Percentiles rank a stretch among this genome's conserved stretches.
phyloP scores from a whole-genome alignment of 352 stramenopile species.

The Elongisporangium anandrum region DNA sequence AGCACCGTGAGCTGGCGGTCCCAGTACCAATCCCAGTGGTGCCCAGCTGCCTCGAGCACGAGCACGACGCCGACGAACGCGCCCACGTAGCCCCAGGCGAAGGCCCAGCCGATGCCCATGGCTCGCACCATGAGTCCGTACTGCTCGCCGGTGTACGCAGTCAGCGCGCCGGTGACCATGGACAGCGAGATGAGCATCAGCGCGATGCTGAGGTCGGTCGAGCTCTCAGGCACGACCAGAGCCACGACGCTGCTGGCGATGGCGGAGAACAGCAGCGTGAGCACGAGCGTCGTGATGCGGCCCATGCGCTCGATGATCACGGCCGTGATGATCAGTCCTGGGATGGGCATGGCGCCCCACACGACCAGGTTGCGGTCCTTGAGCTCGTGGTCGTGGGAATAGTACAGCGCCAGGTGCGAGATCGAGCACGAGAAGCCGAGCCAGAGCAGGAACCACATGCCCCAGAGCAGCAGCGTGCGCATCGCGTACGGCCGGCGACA shows the following conservation, averaged over 20 bases:
- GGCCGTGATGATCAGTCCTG: slow-evolving; percentile 36
- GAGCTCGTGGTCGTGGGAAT: too few relatives aligned
- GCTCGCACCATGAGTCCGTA: slow-evolving; percentile 42
- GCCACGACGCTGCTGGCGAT: slow-evolving; percentile 21
- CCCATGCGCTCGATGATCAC: slow-evolving; percentile 29
- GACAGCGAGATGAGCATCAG: slow-evolving; percentile 16
- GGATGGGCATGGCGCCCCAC: slow-evolving; percentile 27
- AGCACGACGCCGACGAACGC: slow-evolving; percentile 34
- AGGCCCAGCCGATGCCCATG: slow-evolving; percentile 30
- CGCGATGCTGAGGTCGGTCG: slow-evolving; percentile 5
- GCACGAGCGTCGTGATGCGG: slow-evolving; percentile 23
- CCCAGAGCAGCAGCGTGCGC: slow-evolving; percentile 43
- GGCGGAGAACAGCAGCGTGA: slow-evolving; percentile 24
- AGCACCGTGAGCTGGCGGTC: slow-evolving; percentile 17
- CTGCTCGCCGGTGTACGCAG: slow-evolving; percentile 37
- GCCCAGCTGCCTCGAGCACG: slow-evolving; percentile 18
- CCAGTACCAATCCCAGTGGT: slow-evolving; percentile 20
- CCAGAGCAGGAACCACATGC: slow-evolving; percentile 27
- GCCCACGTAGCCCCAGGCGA: slow-evolving; percentile 30
- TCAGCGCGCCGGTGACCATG: slow-evolving; percentile 21
- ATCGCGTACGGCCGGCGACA: slow-evolving; percentile 28
- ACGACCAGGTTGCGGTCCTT: slow-evolving; percentile 23
- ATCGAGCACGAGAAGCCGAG: slow-evolving; percentile 10
- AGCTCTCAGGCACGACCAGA: slow-evolving; percentile 14
- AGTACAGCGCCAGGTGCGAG: too few relatives aligned